Conservation (phyloP, 768 basidiomycete genomes). For the Lanmaoa rubissima region DNA sequence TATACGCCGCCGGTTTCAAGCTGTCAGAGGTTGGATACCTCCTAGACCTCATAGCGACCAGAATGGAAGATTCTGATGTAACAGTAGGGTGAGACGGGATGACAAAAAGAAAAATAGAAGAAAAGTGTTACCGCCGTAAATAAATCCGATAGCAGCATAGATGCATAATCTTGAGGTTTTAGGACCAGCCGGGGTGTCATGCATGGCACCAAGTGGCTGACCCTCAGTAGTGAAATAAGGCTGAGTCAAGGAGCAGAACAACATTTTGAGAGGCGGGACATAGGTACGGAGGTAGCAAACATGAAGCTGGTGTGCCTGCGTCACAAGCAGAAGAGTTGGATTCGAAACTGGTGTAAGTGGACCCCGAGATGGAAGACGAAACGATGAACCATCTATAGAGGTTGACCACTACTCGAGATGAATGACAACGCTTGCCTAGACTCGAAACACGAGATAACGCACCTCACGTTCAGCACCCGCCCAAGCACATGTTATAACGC, state of each 20-base stretch:
- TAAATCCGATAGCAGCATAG: conserved; percentile 57
- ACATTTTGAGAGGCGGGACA: conserved; percentile 40
- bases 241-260: conserved; percentile 49
- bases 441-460: neutral
- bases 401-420: conserved; percentile 51
- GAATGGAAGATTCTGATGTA: conserved; percentile 48
- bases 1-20: conserved; percentile 26
- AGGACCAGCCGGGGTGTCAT: conserved; percentile 32
- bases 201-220: conserved; percentile 29
- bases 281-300: conserved; percentile 54
- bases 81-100: conserved; percentile 1
- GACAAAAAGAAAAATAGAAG: neutral
- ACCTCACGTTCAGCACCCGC: conserved; percentile 61
- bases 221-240: conserved; percentile 38
- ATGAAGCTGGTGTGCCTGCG: conserved; percentile 57
- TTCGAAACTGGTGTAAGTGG: conserved; percentile 52
- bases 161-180: conserved; percentile 49
- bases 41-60: conserved; percentile 63
- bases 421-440: neutral
- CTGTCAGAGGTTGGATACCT: conserved; percentile 42
- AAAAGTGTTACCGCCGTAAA: conserved; percentile 49
- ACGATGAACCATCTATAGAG: conserved; percentile 42
- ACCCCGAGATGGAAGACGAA: conserved; percentile 58
- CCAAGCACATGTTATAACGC: conserved; percentile 64
- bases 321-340: conserved; percentile 61